Base-by-base conservation (phyloP, 1,284 basidiomycete species). In the Trichosporon ovoides region DNA sequence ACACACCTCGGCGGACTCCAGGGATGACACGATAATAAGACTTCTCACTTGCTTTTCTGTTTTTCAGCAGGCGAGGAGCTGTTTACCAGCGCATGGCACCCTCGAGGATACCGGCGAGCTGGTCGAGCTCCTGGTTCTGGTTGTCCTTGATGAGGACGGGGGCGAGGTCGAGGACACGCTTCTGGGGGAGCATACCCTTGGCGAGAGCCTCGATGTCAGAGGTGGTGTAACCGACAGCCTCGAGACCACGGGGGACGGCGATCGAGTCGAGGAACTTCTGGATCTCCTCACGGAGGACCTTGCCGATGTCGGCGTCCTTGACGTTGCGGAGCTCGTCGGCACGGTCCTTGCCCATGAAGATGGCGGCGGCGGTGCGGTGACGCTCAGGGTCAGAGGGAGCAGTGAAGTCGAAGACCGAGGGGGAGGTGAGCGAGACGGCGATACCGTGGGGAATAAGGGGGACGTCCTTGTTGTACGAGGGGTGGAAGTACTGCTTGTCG, bases 381-480 rank as follows among this genome's bases (percentile, higher is more conserved):
- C 94, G 87, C 58, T 87, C 85, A 3, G 93, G 92, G 0, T 89
- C 86, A 2, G 91, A 93, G 6, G 93, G 91, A 0, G 93, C 86
- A 5, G 93, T 96, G 78, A 94, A 96, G 71, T 88, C 84, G 82
- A 96, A 96, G 46, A 96, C 92, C 81, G 71, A 61, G 34, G 93
- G 92, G 16, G 89, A 91, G 24, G 91, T 91, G 56, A 95, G 78
- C 3, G 91, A 90, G 55, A 96, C 92, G 61, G 82, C 88, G 69
- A 93, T 80, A 58, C 91, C 91, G 72, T 97, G 91, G 13, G 94
- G 94, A 56, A 98, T 91, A 63, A 98, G 92, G 9, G 93, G 92
- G 57, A 86, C 82, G 64, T 88, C 84, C 16, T 86, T 85, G 38
- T 82, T 79, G 77, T 93, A 93, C 56, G 89, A 90, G 48, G 90